Evolutionary conservation across 768 basidiomycete genomes (phyloP), one percentile per base, ranked within the genome.

Genomic region (Amanita fuliginea): DNA sequence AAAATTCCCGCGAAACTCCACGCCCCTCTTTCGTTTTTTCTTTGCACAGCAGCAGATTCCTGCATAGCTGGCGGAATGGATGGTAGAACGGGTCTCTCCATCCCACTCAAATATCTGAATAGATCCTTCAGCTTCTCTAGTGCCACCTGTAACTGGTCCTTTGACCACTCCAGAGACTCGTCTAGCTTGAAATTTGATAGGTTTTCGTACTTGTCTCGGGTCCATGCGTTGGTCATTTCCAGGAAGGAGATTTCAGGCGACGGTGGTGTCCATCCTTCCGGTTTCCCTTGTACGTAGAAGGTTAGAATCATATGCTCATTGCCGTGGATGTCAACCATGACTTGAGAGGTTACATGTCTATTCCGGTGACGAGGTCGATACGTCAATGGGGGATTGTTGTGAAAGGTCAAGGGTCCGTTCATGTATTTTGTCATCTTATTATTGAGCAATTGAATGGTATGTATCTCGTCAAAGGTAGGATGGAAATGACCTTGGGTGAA

Each of bases 231-330:
- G 9, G 68, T 56, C 11, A 66, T 61, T 24, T 79, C 73, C 18
- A 77, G 51, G 55, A 74, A 74, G 5, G 72, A 69, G 7, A 67
- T 61, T 13, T 75, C 72, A 4, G 67, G 60, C 6, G 64, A 57
- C 2, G 62, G 47, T 6, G 54, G 51, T 13, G 56, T 49, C 32
- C 67, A 62, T 24, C 71, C 71, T 42, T 75, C 70, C 33, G 72
- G 67, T 42, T 72, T 67, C 33, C 80, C 81, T 67, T 86, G 76
- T 22, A 91, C 73, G 56, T 83, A 92, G 65, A 92, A 92, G 39
- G 83, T 83, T 61, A 92, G 73, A 26, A 88, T 73, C 78, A 92
- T 81, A 56, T 91, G 89, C 60, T 91, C 87, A 36, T 80, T 76
- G 1, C 89, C 89, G 8, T 75, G 59, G 9, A 80, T 65, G 60